These are phyloP conservation scores for Mycosphaerella sp. DNA, from an alignment of 2,329 filamentous ascomycete species.

Conservation along the genomic window DNA sequence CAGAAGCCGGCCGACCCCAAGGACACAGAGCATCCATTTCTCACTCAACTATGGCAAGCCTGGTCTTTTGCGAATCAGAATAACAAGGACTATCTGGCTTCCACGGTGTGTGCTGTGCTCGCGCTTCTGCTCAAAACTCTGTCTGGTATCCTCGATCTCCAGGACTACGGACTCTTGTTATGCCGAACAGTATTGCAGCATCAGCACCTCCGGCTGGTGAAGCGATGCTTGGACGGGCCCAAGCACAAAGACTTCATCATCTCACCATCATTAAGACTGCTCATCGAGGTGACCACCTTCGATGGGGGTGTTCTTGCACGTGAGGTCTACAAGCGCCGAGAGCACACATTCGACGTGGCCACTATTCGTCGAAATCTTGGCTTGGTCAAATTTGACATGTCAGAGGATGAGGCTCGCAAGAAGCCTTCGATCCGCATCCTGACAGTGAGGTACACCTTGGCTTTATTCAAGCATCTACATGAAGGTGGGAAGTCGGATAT, in stretches of 20 bases:
- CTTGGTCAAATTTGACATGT: conserved; percentile 50
- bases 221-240: conserved; percentile 69
- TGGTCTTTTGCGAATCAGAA: conserved; percentile 78
- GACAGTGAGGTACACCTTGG: conserved; percentile 72
- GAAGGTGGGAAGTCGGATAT: conserved; percentile 74
- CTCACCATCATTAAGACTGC: conserved; percentile 75
- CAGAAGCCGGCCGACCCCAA: conserved; percentile 46
- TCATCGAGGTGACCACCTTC: conserved; percentile 78
- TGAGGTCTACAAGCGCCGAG: conserved; percentile 64
- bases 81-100: conserved; percentile 74
- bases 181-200: conserved; percentile 77
- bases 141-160: conserved; percentile 66
- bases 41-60: conserved; percentile 75
- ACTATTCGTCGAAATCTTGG: conserved; percentile 74
- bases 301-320: conserved; percentile 78
- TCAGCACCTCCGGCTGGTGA: conserved; percentile 71
- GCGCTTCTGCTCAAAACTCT: conserved; percentile 75
- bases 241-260: conserved; percentile 84
- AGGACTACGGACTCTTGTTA: conserved; percentile 67
- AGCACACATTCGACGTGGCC: conserved; percentile 65
- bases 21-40: conserved; percentile 57
- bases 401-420: conserved; percentile 54
- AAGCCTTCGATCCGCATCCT: conserved; percentile 78
- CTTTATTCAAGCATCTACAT: conserved; percentile 71
- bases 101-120: conserved; percentile 71